phyloP scores from a whole-genome alignment of 805 yeast genomes.

The Candida khao-thaluensis region DNA sequence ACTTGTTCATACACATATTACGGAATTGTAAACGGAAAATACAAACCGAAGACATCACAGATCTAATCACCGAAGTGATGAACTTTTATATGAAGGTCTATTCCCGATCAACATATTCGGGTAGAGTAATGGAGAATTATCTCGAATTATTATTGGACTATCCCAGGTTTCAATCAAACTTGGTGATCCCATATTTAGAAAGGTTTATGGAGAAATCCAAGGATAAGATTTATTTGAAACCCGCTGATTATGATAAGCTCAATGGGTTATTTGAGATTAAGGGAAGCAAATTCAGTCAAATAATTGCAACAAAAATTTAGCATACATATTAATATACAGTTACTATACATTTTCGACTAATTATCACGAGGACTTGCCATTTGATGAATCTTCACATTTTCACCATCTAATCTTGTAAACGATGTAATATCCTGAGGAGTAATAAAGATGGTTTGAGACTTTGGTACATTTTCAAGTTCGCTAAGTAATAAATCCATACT shows the following conservation, averaged over 20 bases:
- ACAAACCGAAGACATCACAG: not conserved
- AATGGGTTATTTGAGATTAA: conserved; percentile 6
- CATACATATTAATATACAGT: too few species aligned
- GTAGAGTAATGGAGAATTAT: conserved; percentile 10
- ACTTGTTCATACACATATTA: conserved; percentile 15
- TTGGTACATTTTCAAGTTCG: conserved; percentile 60
- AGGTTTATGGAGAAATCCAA: not conserved
- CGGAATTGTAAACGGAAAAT: conserved; percentile 11
- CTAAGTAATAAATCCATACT: conserved; percentile 73
- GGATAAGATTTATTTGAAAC: conserved; percentile 6
- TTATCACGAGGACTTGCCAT: conserved; percentile 43
- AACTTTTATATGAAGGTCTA: conserved; percentile 12
- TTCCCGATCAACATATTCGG: not conserved
- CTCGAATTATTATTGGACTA: conserved; percentile 6
- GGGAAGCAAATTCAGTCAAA: conserved; percentile 1
- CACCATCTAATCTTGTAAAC: conserved; percentile 54
- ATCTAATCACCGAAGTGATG: conserved; percentile 10
- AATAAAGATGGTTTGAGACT: conserved; percentile 85
- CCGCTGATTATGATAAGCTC: conserved; percentile 9
- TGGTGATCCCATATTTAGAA: conserved; percentile 3
- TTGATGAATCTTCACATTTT: conserved; percentile 61
- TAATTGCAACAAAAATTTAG: too few species aligned
- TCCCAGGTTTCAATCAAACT: conserved; percentile 10
- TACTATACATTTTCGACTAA: too few species aligned
- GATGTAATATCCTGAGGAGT: conserved; percentile 90